phyloP scores from a whole-genome alignment of 768 basidiomycete species.

The Tricholoma saponaceum region DNA sequence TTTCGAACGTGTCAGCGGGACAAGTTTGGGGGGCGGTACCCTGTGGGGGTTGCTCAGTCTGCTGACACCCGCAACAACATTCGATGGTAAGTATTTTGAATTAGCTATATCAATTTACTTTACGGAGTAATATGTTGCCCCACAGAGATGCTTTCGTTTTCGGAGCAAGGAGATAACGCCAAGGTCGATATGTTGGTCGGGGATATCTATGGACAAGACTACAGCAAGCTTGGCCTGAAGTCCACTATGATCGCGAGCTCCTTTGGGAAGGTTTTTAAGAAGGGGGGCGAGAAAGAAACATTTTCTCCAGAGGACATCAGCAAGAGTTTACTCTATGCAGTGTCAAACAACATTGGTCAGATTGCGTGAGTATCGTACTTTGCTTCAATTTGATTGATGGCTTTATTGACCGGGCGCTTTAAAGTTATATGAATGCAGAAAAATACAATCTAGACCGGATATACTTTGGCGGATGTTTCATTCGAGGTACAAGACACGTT shows the following conservation, averaged over 20 bases:
- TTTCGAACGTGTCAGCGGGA: conserved; percentile 96
- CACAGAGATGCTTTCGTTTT: conserved; percentile 92
- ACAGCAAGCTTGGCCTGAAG: conserved; percentile 91
- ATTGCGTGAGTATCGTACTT: conserved; percentile 77
- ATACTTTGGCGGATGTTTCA: conserved; percentile 99
- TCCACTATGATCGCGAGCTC: conserved; percentile 97
- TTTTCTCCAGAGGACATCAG: conserved; percentile 94
- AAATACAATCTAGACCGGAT: conserved; percentile 96
- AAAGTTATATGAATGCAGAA: conserved; percentile 98
- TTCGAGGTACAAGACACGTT: conserved; percentile 64
- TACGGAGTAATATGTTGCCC: not conserved
- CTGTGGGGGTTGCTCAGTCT: conserved; percentile 94
- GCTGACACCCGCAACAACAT: conserved; percentile 90
- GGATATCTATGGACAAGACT: conserved; percentile 99
- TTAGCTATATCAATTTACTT: conserved; percentile 6
- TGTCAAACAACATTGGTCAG: conserved; percentile 99
- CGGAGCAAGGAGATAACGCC: conserved; percentile 91
- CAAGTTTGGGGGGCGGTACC: conserved; percentile 95
- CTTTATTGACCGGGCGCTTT: conserved; percentile 6
- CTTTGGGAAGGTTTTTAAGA: conserved; percentile 98
- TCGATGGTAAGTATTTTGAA: conserved; percentile 75
- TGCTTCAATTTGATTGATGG: not conserved
- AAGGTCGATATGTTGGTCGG: conserved; percentile 98
- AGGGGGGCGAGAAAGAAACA: conserved; percentile 69
- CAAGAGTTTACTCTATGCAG: conserved; percentile 89